Evolutionary conservation across 2,329 filamentous ascomycete species (phyloP).

Genomic region (Cladosporium velox): DNA sequence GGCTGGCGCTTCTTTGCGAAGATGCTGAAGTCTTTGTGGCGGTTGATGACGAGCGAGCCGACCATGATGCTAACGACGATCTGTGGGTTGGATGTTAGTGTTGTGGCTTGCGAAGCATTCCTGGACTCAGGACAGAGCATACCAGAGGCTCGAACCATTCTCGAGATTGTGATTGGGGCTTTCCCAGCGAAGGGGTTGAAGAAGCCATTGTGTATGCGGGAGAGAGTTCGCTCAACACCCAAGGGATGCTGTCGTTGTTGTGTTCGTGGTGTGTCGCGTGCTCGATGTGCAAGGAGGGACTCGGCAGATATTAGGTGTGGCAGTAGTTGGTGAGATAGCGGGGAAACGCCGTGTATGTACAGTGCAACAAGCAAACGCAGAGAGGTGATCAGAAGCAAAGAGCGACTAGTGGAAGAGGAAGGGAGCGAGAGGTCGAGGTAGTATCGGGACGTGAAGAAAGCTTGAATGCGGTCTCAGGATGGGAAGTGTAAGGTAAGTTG

Average conservation of each 20-base stretch:
- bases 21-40: conserved; percentile 41
- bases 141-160: conserved; percentile 34
- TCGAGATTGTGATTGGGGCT: conserved; percentile 31
- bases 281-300: not conserved
- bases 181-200: conserved; percentile 20
- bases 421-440: not conserved
- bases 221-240: not conserved
- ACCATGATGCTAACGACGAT: conserved; percentile 47
- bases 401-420: not conserved
- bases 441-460: not conserved
- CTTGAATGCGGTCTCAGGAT: conserved; percentile 6
- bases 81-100: conserved; percentile 29
- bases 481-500: not conserved
- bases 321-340: conserved; percentile 1
- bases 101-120: not conserved
- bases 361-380: not conserved
- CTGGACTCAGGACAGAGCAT: conserved; percentile 17
- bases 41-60: conserved; percentile 45
- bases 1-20: conserved; percentile 25
- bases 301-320: conserved; percentile 10
- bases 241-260: not conserved
- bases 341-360: not conserved
- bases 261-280: conserved; percentile 1
- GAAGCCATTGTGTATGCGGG: conserved; percentile 12
- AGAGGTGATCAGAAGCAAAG: not conserved